Percentiles rank a stretch among this genome's conserved stretches.
phyloP scores from a whole-genome alignment of 805 yeast species.

The Yamadazyma tumulicola region DNA sequence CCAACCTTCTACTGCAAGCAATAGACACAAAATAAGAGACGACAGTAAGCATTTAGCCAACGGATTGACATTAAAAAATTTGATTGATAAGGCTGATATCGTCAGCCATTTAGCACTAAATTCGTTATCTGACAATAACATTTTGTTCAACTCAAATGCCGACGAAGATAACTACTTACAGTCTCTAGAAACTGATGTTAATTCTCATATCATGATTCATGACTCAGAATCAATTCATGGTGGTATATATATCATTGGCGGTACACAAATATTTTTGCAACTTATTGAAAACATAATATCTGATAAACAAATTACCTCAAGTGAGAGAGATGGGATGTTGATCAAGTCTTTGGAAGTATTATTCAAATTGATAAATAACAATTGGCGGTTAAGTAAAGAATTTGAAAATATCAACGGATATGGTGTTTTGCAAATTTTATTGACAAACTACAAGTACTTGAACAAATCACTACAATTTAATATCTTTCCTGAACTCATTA shows the following conservation, averaged over 20 bases:
- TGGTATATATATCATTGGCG: conserved; percentile 47
- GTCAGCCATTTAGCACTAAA: conserved; percentile 8
- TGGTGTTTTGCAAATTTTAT: conserved; percentile 50
- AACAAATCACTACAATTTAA: conserved; percentile 2
- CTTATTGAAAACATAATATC: conserved; percentile 41
- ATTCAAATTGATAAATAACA: conserved; percentile 40
- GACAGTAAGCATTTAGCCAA: conserved; percentile 7
- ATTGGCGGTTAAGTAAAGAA: conserved; percentile 52
- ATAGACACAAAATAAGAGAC: neutral
- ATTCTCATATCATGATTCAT: conserved; percentile 17
- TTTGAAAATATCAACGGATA: conserved; percentile 62
- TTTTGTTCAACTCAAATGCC: conserved; percentile 19
- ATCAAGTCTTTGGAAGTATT: conserved; percentile 34
- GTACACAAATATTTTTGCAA: conserved; percentile 44
- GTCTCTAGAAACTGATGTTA: conserved; percentile 4
- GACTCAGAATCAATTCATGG: conserved; percentile 24
- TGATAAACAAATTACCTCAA: conserved; percentile 1
- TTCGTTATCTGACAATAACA: conserved; percentile 16
- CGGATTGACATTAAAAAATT: conserved; percentile 6
- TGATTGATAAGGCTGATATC: conserved; percentile 15
- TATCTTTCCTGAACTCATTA: neutral
- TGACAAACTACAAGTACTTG: conserved; percentile 41
- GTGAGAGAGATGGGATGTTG: conserved; percentile 19
- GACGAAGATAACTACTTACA: conserved; percentile 3
- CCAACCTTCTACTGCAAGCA: neutral